Base-by-base conservation (phyloP, 805 yeast species). In the Kuraishia ogatae region DNA sequence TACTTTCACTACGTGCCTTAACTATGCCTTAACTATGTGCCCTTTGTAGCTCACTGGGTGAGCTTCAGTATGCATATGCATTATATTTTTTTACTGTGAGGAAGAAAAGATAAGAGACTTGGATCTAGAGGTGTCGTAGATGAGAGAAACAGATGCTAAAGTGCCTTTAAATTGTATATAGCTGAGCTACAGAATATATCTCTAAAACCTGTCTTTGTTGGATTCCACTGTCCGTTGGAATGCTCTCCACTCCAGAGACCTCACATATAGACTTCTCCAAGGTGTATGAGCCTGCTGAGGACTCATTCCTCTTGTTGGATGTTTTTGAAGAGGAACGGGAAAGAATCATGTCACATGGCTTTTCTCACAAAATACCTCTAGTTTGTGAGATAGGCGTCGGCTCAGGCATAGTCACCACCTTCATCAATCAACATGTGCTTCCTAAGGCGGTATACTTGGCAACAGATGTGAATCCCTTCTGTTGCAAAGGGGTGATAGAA, bases 251-350 rank as follows among this genome's bases (percentile, higher is more conserved):
- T 0, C 97, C 98, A 1, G 67, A 69, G 7, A 73, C 87, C 1
- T 60, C 64, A 1, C 68, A 74, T 20, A 77, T 84, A 20, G 86
- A 87, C 62, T 80, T 77, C 58, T 83, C 79, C n/a, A 78, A 77
- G 61, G 96, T 93, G 2, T 94, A 94, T 66, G 99, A 94, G 64
- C 98, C 99, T 0, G 81, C 96, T 0, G 99, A 94, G 63, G 99
- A 94, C 71, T 82, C 96, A 7, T 94, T 86, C 64, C 79, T 93
- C 10, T 73, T 94, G 10, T 69, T 94, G 50, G 99, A 94, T 66
- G 76, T 86, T 17, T 74, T 94, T 51, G 98, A 94, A 63, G 66
- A 73, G 48, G 86, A 88, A 53, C 61, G 58, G 1, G 74, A 61
- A 43, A 63, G 84, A 22, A 58, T 65, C 26, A 17, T 46, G 4